Conservation (phyloP, 2,329 filamentous ascomycete genomes). For the Diaporthe citri region DNA sequence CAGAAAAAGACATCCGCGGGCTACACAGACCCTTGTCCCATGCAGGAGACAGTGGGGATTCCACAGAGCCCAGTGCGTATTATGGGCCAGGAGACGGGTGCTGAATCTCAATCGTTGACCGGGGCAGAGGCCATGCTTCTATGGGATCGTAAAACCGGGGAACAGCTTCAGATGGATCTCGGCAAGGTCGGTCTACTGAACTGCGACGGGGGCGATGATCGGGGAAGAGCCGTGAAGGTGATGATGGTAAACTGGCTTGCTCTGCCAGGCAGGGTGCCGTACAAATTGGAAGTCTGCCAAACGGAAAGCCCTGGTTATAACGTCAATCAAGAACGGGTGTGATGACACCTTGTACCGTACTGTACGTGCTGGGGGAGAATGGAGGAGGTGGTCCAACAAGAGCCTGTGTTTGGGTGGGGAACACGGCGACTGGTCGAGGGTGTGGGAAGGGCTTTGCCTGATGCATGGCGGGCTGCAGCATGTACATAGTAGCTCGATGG, state of each 20-base stretch:
- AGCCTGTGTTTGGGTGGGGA: constrained; percentile 35
- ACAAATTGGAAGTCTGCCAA: constrained; percentile 17
- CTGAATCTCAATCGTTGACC: constrained; percentile 31
- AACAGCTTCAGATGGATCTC: constrained; percentile 16
- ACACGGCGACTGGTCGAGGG: constrained; percentile 34
- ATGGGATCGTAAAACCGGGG: constrained; percentile 18
- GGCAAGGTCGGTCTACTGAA: constrained; percentile 29
- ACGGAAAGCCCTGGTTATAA: constrained; percentile 28
- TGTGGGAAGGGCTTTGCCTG: constrained; percentile 35
- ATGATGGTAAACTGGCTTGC: constrained; percentile 1
- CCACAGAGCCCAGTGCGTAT: constrained; percentile 34
- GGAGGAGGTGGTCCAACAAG: constrained; percentile 29
- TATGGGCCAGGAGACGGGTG: constrained; percentile 26
- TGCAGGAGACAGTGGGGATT: constrained; percentile 38
- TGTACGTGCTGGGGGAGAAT: constrained; percentile 28
- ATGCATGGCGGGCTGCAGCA: constrained; percentile 37
- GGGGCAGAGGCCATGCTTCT: constrained; percentile 13
- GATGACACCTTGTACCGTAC: constrained; percentile 33
- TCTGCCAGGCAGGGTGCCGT: constrained; percentile 27
- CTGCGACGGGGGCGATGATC: constrained; percentile 13
- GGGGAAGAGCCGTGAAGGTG: constrained; percentile 14
- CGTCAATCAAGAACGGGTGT: constrained; percentile 30
- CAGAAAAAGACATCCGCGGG: constrained; percentile 33
- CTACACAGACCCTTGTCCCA: constrained; percentile 37
- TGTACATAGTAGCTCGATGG: constrained; percentile 34